Percentiles rank a stretch among this genome's conserved stretches.
phyloP scores from a whole-genome alignment of 2,329 filamentous ascomycete species.

The Exophiala mesophila region DNA sequence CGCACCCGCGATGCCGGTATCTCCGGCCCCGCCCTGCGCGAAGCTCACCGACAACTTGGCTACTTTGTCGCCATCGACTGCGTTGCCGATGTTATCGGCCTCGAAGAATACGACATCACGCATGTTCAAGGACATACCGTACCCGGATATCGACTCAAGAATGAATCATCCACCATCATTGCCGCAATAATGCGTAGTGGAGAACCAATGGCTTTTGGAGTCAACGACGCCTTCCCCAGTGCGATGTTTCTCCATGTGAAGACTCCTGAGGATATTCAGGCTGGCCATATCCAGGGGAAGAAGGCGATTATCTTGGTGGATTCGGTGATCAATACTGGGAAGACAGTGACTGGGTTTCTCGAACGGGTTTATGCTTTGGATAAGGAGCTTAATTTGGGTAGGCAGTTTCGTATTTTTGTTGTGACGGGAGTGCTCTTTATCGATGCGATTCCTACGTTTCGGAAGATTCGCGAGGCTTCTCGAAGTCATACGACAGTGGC shows the following conservation, averaged over 20 bases:
- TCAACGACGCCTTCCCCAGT: slow-evolving; percentile 49
- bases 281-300: slow-evolving; percentile 38
- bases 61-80: slow-evolving; percentile 51
- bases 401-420: slow-evolving; percentile 52
- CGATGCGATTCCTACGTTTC: slow-evolving; percentile 27
- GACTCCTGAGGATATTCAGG: slow-evolving; percentile 40
- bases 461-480: slow-evolving; percentile 22
- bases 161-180: slow-evolving; percentile 50
- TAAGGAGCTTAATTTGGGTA: slow-evolving; percentile 32
- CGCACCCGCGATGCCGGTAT: slow-evolving; percentile 49
- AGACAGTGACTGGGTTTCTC: slow-evolving; percentile 47
- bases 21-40: slow-evolving; percentile 43
- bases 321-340: slow-evolving; percentile 56
- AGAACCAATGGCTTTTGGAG: slow-evolving; percentile 57
- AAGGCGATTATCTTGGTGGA: slow-evolving; percentile 52
- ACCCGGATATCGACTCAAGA: slow-evolving; percentile 42
- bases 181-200: slow-evolving; percentile 60
- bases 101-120: slow-evolving; percentile 45
- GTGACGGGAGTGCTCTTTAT: slow-evolving; percentile 54
- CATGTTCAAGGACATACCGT: slow-evolving; percentile 50
- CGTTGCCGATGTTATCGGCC: slow-evolving; percentile 43
- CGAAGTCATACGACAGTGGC: slow-evolving; percentile 40
- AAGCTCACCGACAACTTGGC: slow-evolving; percentile 48
- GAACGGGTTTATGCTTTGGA: slow-evolving; percentile 41
- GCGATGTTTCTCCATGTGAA: slow-evolving; percentile 48